phyloP scores from a whole-genome alignment of 2,329 filamentous ascomycete genomes.

The Epichloe sibirici region DNA sequence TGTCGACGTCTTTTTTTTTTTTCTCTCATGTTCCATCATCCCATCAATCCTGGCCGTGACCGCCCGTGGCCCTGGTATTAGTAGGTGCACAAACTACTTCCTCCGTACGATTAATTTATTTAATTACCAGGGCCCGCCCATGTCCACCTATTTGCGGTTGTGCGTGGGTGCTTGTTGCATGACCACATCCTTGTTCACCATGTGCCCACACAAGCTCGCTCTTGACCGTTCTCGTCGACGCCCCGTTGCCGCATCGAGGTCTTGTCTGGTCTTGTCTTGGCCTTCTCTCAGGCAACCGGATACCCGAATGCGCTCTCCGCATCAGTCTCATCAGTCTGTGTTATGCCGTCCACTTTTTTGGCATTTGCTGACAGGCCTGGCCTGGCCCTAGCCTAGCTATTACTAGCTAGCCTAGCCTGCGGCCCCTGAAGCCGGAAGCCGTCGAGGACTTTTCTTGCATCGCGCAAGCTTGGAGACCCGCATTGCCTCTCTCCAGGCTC shows the following conservation, averaged over 20 bases:
- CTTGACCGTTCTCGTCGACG: background rate
- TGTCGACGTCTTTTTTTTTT: too few species aligned
- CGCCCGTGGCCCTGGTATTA: background rate
- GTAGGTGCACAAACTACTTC: background rate
- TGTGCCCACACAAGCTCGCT: background rate
- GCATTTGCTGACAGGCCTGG: background rate
- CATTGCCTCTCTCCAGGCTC: background rate
- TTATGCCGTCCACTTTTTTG: background rate
- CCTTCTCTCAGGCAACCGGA: background rate
- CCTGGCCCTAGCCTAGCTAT: too few species aligned
- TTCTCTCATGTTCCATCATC: too few species aligned
- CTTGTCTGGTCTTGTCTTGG: background rate
- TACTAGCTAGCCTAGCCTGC: too few species aligned
- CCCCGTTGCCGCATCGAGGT: slow-evolving; percentile 1
- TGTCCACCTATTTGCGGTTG: background rate
- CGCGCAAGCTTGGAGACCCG: background rate
- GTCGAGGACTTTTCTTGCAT: too few species aligned
- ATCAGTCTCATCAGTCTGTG: too few species aligned
- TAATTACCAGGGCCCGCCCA: background rate
- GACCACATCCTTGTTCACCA: background rate
- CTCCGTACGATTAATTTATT: too few species aligned
- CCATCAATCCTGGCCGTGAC: too few species aligned
- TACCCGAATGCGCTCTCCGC: too few species aligned
- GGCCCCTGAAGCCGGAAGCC: background rate
- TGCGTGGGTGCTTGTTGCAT: background rate